Evolutionary conservation across 2,329 filamentous ascomycete genomes (phyloP).

Genomic region (Emericellopsis cladophorae): DNA sequence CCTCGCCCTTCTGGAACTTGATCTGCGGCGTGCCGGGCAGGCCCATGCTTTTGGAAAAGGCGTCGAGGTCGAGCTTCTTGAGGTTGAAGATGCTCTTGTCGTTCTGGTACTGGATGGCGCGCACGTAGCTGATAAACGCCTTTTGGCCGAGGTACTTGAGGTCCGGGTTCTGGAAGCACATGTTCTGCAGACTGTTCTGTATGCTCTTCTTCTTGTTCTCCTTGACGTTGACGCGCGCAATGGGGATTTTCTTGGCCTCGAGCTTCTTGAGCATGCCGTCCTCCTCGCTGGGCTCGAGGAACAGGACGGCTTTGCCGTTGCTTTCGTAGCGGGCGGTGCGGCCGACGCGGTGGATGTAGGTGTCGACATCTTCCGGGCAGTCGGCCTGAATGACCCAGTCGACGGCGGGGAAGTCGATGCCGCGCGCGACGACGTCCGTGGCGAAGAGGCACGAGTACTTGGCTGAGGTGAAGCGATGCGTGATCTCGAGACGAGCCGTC

Average conservation of each 20-base stretch:
- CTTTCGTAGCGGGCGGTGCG: conserved; percentile 89
- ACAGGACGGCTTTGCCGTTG: conserved; percentile 76
- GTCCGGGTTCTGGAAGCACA: conserved; percentile 91
- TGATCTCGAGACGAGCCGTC: conserved; percentile 75
- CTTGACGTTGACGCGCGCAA: conserved; percentile 75
- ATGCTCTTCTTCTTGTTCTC: conserved; percentile 84
- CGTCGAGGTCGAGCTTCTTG: conserved; percentile 71
- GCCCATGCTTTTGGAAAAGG: conserved; percentile 72
- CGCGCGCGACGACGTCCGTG: conserved; percentile 88
- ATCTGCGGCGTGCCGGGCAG: conserved; percentile 86
- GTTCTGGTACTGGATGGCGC: conserved; percentile 75
- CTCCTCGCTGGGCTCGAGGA: conserved; percentile 87
- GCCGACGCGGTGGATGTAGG: conserved; percentile 93
- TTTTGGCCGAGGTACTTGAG: conserved; percentile 94
- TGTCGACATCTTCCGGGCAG: conserved; percentile 91
- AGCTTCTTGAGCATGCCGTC: conserved; percentile 78
- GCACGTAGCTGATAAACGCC: conserved; percentile 82
- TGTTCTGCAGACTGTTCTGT: conserved; percentile 73
- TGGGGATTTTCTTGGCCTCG: conserved; percentile 78
- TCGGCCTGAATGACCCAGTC: conserved; percentile 99
- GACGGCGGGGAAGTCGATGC: conserved; percentile 89
- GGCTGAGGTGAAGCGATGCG: conserved; percentile 65
- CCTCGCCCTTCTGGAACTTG: conserved; percentile 83
- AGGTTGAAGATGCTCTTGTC: conserved; percentile 89
- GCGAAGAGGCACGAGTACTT: conserved; percentile 85